These are phyloP conservation scores for Cystobasidium onofrii DNA, from an alignment of 768 basidiomycete genomes.

Conservation along the genomic window DNA sequence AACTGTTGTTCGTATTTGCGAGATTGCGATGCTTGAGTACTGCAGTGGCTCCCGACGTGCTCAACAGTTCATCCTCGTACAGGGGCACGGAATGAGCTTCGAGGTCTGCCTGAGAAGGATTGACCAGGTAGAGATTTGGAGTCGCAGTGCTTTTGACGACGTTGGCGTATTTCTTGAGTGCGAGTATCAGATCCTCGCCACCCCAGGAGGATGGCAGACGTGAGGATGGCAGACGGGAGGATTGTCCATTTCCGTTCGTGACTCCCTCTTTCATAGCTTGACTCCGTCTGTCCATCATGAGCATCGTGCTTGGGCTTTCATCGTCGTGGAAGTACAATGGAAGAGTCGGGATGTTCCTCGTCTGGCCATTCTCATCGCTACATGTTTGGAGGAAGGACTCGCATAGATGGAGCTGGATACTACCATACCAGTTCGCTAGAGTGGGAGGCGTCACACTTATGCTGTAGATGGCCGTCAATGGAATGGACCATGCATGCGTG, in stretches of 20 bases:
- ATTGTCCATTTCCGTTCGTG: neutral
- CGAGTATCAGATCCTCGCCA: slow-evolving; percentile 56
- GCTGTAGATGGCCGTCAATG: slow-evolving; percentile 76
- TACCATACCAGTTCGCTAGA: slow-evolving; percentile 58
- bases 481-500: slow-evolving; percentile 58
- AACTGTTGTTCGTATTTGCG: slow-evolving; percentile 44
- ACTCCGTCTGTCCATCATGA: slow-evolving; percentile 37
- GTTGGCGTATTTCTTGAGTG: slow-evolving; percentile 71
- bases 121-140: slow-evolving; percentile 75
- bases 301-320: slow-evolving; percentile 64
- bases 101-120: slow-evolving; percentile 84
- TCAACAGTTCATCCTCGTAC: slow-evolving; percentile 73
- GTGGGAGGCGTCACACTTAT: slow-evolving; percentile 44
- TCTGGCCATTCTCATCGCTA: neutral
- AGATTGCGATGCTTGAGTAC: slow-evolving; percentile 48
- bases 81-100: slow-evolving; percentile 79
- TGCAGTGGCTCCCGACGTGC: neutral
- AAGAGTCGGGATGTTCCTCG: slow-evolving; percentile 55
- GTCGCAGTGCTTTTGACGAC: slow-evolving; percentile 78
- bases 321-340: slow-evolving; percentile 95
- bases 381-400: slow-evolving; percentile 53
- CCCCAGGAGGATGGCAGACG: slow-evolving; percentile 25
- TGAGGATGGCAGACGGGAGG: neutral
- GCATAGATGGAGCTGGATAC: slow-evolving; percentile 77
- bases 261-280: neutral